A percentile compares a stretch with the other conserved stretches of the same genome.
phyloP scores from a whole-genome alignment of 768 basidiomycete genomes.

The Lactarius vividus region DNA sequence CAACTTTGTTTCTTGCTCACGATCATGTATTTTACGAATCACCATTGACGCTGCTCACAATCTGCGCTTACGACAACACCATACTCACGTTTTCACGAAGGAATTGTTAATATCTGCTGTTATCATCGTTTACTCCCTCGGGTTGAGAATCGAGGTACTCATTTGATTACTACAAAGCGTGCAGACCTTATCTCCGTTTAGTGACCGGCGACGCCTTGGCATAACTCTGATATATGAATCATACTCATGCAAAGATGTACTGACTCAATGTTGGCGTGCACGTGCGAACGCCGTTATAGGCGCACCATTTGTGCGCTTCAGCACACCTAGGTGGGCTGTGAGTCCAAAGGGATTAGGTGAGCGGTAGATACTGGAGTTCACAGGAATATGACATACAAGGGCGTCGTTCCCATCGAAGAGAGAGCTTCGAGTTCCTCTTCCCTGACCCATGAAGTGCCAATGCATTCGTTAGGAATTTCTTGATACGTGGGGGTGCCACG shows the following conservation, averaged over 20 bases:
- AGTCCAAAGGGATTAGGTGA: neutral
- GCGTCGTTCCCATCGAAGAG: constrained; percentile 26
- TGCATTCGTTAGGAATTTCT: constrained; percentile 19
- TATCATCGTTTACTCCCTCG: neutral
- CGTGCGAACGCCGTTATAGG: constrained; percentile 23
- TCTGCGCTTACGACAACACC: constrained; percentile 13
- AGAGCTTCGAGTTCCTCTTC: constrained; percentile 2
- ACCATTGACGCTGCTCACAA: constrained; percentile 9
- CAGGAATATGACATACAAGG: constrained; percentile 19
- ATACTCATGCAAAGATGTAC: neutral
- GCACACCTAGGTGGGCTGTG: constrained; percentile 20
- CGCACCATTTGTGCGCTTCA: constrained; percentile 21
- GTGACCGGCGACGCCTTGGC: neutral
- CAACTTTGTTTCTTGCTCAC: constrained; percentile 18
- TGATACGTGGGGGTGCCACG: constrained; percentile 15
- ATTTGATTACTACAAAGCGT: neutral
- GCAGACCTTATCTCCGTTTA: neutral
- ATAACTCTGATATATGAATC: neutral
- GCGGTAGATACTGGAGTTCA: neutral
- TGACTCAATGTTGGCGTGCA: neutral
- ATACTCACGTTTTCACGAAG: constrained; percentile 6
- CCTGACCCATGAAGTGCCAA: constrained; percentile 5
- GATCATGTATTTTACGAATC: constrained; percentile 22
- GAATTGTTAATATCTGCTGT: constrained; percentile 1
- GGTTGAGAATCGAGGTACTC: neutral